Evolutionary conservation across 768 basidiomycete genomes (phyloP), one percentile per base, ranked within the genome.

Genomic region (Sistotremastrum niveocremeum): DNA sequence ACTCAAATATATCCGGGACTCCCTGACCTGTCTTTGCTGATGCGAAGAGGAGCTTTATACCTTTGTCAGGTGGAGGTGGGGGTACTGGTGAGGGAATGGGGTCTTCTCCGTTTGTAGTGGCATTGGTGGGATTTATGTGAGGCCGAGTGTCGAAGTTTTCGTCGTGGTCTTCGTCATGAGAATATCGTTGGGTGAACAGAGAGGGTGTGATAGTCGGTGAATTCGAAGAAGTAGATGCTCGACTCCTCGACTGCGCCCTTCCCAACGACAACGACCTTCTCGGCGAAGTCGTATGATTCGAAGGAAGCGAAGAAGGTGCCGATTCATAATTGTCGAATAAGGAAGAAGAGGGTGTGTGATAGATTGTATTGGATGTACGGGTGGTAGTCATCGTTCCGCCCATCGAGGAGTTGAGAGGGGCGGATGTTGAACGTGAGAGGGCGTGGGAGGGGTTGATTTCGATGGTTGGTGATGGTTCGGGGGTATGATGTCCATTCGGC

Each of bases 301-400:
- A 62, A 1, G 51, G 54, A 56, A 0, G 77, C 2, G 80, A 79
- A 3, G 74, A 74, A 7, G 73, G 70, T 3, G 81, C 79, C 5
- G 79, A 76, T 12, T 74, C 68, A 50, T 66, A 82, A 3, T 57
- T 52, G 56, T 84, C 79, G 51, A 76, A 81, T 38, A 84, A 50
- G n/a, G 83, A 85, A 0, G 85, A 87, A 0, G 79, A 75, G 5
- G 86, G 84, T 0, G 86, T 88, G 59, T 85, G 81, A 60, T 81
- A 88, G 37, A 77, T 67, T 1, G 80, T 76, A 3, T 76, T 56
- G 2, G 70, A 70, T 0, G 80, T 78, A 43, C 70, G 71, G 5
- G 73, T 70, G 20, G 77, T 78, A 35, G 72, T 68, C 50, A 78
- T 60, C 2, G 80, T 81, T 33, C 74, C 72, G 12, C 65, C 57